These are phyloP conservation scores for Umbelopsis sp. DNA, from an alignment of 192 early-diverging fungal genomes.

Conservation along the genomic window DNA sequence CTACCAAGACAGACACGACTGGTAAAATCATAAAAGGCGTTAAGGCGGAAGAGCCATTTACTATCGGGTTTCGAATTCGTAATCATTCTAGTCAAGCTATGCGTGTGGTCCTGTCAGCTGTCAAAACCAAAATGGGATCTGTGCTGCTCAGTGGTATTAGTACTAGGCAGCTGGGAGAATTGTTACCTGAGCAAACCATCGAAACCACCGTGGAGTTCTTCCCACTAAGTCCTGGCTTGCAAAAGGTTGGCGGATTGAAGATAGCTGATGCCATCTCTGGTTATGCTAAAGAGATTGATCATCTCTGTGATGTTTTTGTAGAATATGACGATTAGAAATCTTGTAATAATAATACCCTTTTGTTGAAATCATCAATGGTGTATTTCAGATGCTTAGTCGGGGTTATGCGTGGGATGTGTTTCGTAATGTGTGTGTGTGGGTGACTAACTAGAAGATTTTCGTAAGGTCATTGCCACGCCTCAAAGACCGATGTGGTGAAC, in stretches of 20 bases:
- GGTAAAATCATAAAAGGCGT: slow-evolving; percentile 30
- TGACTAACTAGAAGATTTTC: not conserved
- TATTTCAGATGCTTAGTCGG: not conserved
- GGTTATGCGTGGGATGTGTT: slow-evolving; percentile 11
- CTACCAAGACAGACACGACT: not conserved
- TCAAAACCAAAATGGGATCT: slow-evolving; percentile 79
- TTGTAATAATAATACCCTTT: slow-evolving; percentile 18
- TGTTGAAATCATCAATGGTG: no score
- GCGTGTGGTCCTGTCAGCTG: slow-evolving; percentile 62
- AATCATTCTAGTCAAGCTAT: slow-evolving; percentile 57
- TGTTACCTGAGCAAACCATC: slow-evolving; percentile 58
- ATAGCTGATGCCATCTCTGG: slow-evolving; percentile 73
- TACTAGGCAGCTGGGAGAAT: slow-evolving; percentile 62
- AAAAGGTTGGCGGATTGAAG: slow-evolving; percentile 80
- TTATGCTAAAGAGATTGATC: slow-evolving; percentile 76
- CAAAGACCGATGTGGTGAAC: no score
- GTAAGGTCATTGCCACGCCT: not conserved
- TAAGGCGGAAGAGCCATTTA: slow-evolving; percentile 66
- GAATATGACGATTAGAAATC: slow-evolving; percentile 7
- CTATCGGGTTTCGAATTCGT: slow-evolving; percentile 58
- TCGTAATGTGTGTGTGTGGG: slow-evolving; percentile 12
- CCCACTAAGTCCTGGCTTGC: slow-evolving; percentile 81
- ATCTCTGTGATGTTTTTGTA: slow-evolving; percentile 77
- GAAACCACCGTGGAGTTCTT: slow-evolving; percentile 81
- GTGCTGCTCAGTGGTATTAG: slow-evolving; percentile 67